Percentiles rank a stretch among this genome's conserved stretches.
phyloP scores from a whole-genome alignment of 2,329 filamentous ascomycete species.

The Ceratocystis albifundus region DNA sequence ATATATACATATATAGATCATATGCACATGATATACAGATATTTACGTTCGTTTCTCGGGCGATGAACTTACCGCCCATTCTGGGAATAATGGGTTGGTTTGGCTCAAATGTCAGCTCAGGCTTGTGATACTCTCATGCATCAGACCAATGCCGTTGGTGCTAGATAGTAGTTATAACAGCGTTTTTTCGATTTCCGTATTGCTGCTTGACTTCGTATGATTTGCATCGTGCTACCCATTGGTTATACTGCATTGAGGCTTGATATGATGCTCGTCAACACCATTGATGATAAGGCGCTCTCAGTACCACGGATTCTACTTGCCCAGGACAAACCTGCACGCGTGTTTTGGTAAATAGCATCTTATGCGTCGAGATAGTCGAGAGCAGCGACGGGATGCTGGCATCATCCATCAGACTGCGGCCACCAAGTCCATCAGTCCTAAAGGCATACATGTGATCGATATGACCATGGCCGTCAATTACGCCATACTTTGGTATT shows the following conservation, averaged over 20 bases:
- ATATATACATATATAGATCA: not conserved
- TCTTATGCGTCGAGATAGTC: slow-evolving; percentile 49
- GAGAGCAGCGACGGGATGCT: slow-evolving; percentile 55
- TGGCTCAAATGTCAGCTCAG: slow-evolving; percentile 45
- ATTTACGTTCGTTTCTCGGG: not conserved
- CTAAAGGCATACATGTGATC: slow-evolving; percentile 62
- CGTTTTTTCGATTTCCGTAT: slow-evolving; percentile 31
- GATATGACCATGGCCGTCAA: slow-evolving; percentile 37
- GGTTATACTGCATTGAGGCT: slow-evolving; percentile 47
- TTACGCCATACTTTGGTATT: slow-evolving; percentile 60
- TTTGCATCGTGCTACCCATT: slow-evolving; percentile 45
- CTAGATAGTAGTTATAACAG: slow-evolving; percentile 34
- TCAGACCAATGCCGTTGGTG: slow-evolving; percentile 35
- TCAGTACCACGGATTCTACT: slow-evolving; percentile 69
- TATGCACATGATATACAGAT: not conserved
- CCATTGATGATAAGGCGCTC: slow-evolving; percentile 55
- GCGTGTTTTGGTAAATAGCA: slow-evolving; percentile 62
- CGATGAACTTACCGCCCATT: not conserved
- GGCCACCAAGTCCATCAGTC: slow-evolving; percentile 60
- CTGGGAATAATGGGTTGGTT: slow-evolving; percentile 32
- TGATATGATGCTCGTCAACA: slow-evolving; percentile 58
- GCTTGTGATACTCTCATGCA: slow-evolving; percentile 47
- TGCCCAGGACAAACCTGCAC: slow-evolving; percentile 61
- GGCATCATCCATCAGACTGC: slow-evolving; percentile 58
- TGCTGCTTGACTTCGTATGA: slow-evolving; percentile 38